Base-by-base conservation (phyloP, 768 basidiomycete species). In the Amyloporia xantha region DNA sequence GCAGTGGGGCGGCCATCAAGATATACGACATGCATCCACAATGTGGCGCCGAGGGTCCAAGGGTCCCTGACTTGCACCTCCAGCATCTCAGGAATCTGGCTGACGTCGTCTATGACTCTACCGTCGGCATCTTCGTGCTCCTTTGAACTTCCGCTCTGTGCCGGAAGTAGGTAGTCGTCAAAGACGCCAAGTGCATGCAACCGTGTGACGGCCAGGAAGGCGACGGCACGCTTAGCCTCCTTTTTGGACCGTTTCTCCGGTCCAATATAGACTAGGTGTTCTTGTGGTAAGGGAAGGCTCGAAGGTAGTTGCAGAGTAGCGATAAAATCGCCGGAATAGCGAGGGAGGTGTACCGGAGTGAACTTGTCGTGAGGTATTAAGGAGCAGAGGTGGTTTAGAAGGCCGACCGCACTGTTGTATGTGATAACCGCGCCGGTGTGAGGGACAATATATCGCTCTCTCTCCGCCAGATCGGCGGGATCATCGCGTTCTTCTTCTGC, bases 211-310 rank as follows among this genome's bases (percentile, higher is more conserved):
- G 86, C 91, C 52, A 79, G 66, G 62, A 90, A 94, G 0, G 90
- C 86, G 10, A 79, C 90, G 2, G 86, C 85, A 5, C 91, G 82
- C 57, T 81, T 89, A 0, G 92, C 91, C 59, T 88, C 88, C 51
- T 76, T 82, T 62, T 91, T 93, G 11, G 86, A 78, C 38, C 72
- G 68, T 49, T 76, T 78, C 4, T 47, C 51, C 3, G 86, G 84
- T 0, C 89, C 89, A 12, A 67, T 60, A 52, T 76, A 86, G 2
- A 70, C 60, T 11, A 87, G 75, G 44, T 79, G 66, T 37, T 74
- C 66, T 0, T 71, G 63, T 0, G 78, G 68, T 3, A 89, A 71
- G 25, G 86, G 81, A 4, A 91, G 71, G 45, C 74, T 75, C 4
- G 78, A 68, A 1, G 92, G 92, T 11, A 94, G 73, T 28, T 67